Percentiles rank a stretch among this genome's conserved stretches.
These are phyloP conservation scores for Globisporangium sylvaticum DNA, from an alignment of 352 stramenopile species.

Conservation along the genomic window DNA sequence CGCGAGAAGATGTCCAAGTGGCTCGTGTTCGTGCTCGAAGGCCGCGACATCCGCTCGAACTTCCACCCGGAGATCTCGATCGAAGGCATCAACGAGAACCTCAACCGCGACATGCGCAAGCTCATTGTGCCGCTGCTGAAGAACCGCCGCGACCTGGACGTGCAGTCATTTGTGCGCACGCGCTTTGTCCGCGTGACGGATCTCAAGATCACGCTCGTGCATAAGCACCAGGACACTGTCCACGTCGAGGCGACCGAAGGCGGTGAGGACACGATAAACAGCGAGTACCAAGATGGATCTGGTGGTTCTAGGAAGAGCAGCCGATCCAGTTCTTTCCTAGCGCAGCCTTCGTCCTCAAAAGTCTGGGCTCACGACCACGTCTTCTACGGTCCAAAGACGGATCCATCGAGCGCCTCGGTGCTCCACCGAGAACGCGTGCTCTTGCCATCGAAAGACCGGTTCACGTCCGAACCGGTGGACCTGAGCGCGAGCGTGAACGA, in stretches of 20 bases:
- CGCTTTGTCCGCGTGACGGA: constrained; percentile 61
- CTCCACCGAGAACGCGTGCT: constrained; percentile 44
- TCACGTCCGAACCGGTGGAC: constrained; percentile 59
- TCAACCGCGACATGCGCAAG: constrained; percentile 59
- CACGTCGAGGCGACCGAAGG: constrained; percentile 31
- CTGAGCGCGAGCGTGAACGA: constrained; percentile 50
- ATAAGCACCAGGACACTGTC: constrained; percentile 58
- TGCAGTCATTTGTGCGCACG: constrained; percentile 57
- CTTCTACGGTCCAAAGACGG: constrained; percentile 65
- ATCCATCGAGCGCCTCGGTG: constrained; percentile 51
- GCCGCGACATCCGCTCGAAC: constrained; percentile 63
- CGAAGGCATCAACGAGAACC: constrained; percentile 57
- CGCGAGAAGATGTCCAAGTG: constrained; percentile 70
- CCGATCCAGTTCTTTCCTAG: neutral
- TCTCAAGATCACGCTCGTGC: constrained; percentile 61
- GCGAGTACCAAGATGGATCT: neutral
- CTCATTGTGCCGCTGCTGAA: constrained; percentile 72
- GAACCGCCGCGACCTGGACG: constrained; percentile 63
- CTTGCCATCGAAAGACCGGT: constrained; percentile 36
- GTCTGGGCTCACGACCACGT: constrained; percentile 55
- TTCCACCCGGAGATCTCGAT: constrained; percentile 73
- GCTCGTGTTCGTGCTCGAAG: constrained; percentile 67
- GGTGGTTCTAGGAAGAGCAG: constrained; percentile 11
- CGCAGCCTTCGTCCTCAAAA: constrained; percentile 3
- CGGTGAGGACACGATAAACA: neutral